Evolutionary conservation across 2,329 filamentous ascomycete genomes (phyloP).

Genomic region (Cytospora mali): DNA sequence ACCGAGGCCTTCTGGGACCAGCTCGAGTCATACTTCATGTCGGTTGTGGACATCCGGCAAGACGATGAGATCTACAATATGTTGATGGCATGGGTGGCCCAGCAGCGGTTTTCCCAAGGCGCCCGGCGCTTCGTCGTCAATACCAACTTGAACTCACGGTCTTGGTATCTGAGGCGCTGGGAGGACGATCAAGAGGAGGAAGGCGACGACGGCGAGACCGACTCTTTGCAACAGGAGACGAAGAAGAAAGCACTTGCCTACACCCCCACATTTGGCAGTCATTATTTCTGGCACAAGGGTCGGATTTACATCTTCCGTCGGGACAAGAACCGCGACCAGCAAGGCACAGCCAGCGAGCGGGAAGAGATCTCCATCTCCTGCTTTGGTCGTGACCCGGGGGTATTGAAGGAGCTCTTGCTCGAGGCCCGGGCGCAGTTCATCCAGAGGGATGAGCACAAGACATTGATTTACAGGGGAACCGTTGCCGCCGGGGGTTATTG

Average conservation of each 20-base stretch:
- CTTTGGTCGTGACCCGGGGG: slow-evolving; percentile 61
- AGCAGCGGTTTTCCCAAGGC: slow-evolving; percentile 61
- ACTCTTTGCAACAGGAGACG: slow-evolving; percentile 31
- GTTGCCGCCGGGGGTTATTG: slow-evolving; percentile 45
- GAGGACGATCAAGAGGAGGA: slow-evolving; percentile 51
- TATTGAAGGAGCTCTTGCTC: slow-evolving; percentile 63
- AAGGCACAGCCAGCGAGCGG: slow-evolving; percentile 47
- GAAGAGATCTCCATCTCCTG: slow-evolving; percentile 64
- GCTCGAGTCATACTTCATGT: slow-evolving; percentile 61
- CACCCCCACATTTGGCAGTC: slow-evolving; percentile 67
- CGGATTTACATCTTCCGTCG: slow-evolving; percentile 61
- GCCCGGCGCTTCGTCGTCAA: slow-evolving; percentile 67
- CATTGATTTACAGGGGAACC: slow-evolving; percentile 65
- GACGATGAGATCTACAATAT: slow-evolving; percentile 76
- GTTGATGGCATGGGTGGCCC: slow-evolving; percentile 69
- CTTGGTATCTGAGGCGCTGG: slow-evolving; percentile 51
- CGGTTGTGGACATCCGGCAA: slow-evolving; percentile 65
- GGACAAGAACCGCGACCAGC: slow-evolving; percentile 48
- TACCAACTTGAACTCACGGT: slow-evolving; percentile 59
- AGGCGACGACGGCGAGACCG: slow-evolving; percentile 40
- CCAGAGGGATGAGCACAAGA: slow-evolving; percentile 62
- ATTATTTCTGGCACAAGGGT: slow-evolving; percentile 69
- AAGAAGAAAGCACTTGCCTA: slow-evolving; percentile 59
- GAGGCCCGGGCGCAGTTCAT: slow-evolving; percentile 60
- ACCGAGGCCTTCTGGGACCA: slow-evolving; percentile 49